phyloP scores from a whole-genome alignment of 1,284 basidiomycete species.

The Apiotrichum mycotoxinovorans region DNA sequence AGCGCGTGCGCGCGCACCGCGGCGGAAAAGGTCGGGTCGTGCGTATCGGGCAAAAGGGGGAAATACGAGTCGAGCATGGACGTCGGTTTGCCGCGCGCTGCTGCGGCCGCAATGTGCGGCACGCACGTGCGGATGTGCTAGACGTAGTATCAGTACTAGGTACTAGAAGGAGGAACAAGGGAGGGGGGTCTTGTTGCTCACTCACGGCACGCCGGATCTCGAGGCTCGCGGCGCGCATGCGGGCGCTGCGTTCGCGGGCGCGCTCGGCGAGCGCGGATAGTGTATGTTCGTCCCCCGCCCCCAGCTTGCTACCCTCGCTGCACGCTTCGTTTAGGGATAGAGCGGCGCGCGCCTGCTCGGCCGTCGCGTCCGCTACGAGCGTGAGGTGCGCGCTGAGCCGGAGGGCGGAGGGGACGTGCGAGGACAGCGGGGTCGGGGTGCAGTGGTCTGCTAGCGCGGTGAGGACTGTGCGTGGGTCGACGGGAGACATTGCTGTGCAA shows the following conservation, averaged over 20 bases:
- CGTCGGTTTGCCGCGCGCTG: too few relatives aligned
- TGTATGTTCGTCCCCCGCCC: slow-evolving; percentile 10
- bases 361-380: slow-evolving; percentile 26
- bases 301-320: slow-evolving; percentile 13
- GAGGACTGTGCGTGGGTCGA: too few relatives aligned
- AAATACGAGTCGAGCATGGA: too few relatives aligned
- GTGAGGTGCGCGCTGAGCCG: slow-evolving; percentile 34
- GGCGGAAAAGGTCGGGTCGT: too few relatives aligned
- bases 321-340: slow-evolving; percentile 13
- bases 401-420: slow-evolving; percentile 24
- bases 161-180: not conserved
- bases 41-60: too few relatives aligned
- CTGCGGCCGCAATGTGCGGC: too few relatives aligned
- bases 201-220: slow-evolving; percentile 6
- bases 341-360: slow-evolving; percentile 18
- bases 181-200: slow-evolving; percentile 18
- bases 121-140: too few relatives aligned
- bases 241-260: not conserved
- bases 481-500: too few relatives aligned
- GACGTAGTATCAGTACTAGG: not conserved
- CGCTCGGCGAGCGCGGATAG: slow-evolving; percentile 5
- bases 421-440: slow-evolving; percentile 19
- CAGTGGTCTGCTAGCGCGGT: too few relatives aligned
- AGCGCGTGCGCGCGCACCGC: too few relatives aligned
- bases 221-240: not conserved